Percentiles rank a stretch among this genome's conserved stretches.
Conservation (phyloP, 2,329 filamentous ascomycete genomes). For the Trichoderma afroharzianum region DNA sequence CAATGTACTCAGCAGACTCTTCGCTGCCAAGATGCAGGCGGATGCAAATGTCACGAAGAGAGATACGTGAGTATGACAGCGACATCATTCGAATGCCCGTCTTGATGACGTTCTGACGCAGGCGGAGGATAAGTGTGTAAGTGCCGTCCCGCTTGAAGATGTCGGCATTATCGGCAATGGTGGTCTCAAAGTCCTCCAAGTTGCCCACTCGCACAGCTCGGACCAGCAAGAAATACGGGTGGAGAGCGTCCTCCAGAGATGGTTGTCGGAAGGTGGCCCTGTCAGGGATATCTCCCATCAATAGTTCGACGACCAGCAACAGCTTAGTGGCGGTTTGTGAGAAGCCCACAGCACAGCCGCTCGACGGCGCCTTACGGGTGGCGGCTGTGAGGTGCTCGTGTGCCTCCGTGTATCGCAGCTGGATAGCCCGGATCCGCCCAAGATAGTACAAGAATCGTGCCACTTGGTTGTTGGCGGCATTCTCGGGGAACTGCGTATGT, state of each 20-base stretch:
- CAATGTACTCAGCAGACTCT: conserved; percentile 98
- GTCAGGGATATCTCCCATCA: conserved; percentile 98
- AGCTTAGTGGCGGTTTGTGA: conserved; percentile 95
- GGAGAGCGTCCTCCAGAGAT: conserved; percentile 78
- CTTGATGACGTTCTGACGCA: conserved; percentile 98
- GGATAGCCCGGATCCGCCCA: conserved; percentile 91
- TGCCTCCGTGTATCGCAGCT: conserved; percentile 94
- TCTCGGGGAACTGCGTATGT: conserved; percentile 91
- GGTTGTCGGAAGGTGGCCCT: conserved; percentile 90
- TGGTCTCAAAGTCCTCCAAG: conserved; percentile 85
- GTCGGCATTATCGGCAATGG: conserved; percentile 75
- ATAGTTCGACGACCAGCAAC: conserved; percentile 89
- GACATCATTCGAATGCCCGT: conserved; percentile 99
- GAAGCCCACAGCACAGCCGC: conserved; percentile 84
- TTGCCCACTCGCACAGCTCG: conserved; percentile 96
- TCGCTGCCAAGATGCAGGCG: conserved; percentile 90
- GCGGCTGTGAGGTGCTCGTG: conserved; percentile 91
- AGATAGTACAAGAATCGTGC: conserved; percentile 97
- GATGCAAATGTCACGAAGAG: conserved; percentile 93
- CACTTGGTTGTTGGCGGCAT: conserved; percentile 96
- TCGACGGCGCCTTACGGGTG: conserved; percentile 90
- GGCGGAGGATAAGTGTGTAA: conserved; percentile 88
- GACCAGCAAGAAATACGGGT: conserved; percentile 90
- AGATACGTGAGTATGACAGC: conserved; percentile 94
- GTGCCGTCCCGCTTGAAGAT: conserved; percentile 91